Conservation (phyloP, 1,284 basidiomycete species). For the Ceratobasidium sp. region DNA sequence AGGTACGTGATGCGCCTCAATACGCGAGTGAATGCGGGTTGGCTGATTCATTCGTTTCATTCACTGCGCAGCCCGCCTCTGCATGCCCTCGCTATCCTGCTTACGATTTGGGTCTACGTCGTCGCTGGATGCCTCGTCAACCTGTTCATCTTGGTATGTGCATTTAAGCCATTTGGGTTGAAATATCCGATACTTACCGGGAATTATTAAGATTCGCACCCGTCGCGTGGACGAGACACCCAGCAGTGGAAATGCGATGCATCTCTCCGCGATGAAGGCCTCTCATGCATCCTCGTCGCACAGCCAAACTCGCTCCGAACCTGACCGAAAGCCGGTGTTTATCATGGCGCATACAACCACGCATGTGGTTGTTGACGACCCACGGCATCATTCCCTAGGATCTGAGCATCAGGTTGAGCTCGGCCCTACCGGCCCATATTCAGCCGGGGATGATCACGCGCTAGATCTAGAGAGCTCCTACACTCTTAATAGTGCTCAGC, state of each 20-base stretch:
- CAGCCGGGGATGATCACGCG: neutral
- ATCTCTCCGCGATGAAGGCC: slow-evolving; percentile 33
- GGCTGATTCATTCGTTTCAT: neutral
- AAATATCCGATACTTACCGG: too few relatives aligned
- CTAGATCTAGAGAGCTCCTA: slow-evolving; percentile 5
- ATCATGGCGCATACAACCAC: slow-evolving; percentile 36
- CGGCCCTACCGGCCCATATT: slow-evolving; percentile 6
- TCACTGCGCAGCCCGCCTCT: slow-evolving; percentile 20
- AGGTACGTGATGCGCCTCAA: slow-evolving; percentile 15
- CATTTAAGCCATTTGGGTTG: neutral
- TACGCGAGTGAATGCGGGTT: too few relatives aligned
- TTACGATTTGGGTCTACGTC: slow-evolving; percentile 33
- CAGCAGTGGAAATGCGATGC: slow-evolving; percentile 21
- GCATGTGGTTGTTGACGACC: slow-evolving; percentile 33
- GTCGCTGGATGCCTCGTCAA: slow-evolving; percentile 36
- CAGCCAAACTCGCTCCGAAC: slow-evolving; percentile 10
- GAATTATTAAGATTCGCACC: slow-evolving; percentile 13
- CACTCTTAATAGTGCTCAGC: slow-evolving; percentile 11
- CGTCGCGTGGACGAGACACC: slow-evolving; percentile 8
- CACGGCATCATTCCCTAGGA: slow-evolving; percentile 8
- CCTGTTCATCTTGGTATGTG: slow-evolving; percentile 20
- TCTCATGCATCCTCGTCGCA: slow-evolving; percentile 12
- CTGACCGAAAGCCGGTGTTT: slow-evolving; percentile 23
- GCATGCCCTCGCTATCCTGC: slow-evolving; percentile 24
- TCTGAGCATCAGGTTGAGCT: slow-evolving; percentile 3